These are phyloP conservation scores for Fusarium kyushuense DNA, from an alignment of 2,329 filamentous ascomycete species.

Conservation along the genomic window DNA sequence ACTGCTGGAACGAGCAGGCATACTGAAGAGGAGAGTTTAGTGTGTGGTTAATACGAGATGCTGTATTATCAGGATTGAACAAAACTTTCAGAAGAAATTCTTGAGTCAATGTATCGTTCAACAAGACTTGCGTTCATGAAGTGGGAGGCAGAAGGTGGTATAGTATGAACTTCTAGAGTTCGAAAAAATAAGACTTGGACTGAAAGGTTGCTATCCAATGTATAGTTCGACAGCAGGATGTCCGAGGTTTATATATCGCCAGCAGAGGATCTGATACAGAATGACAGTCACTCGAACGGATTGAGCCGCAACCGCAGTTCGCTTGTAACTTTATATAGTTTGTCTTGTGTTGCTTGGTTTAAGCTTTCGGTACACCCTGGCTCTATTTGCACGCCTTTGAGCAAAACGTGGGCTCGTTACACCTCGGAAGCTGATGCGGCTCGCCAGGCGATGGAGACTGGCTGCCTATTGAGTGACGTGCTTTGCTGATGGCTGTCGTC, in stretches of 20 bases:
- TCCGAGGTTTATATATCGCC: slow-evolving; percentile 1
- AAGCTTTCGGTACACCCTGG: not conserved
- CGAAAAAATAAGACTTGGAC: not conserved
- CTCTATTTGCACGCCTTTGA: not conserved
- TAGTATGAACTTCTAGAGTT: no score
- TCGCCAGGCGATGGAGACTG: not conserved
- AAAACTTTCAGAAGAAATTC: not conserved
- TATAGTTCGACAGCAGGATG: not conserved
- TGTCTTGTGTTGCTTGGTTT: not conserved
- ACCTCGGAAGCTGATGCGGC: not conserved
- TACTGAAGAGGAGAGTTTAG: not conserved
- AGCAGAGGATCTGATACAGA: not conserved
- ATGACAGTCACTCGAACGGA: not conserved
- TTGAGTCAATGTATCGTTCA: not conserved
- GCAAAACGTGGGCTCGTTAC: not conserved
- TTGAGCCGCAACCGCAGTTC: not conserved
- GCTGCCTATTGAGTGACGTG: not conserved
- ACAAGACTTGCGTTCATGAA: not conserved
- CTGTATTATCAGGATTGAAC: not conserved
- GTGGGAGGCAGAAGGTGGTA: no score
- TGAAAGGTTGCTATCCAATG: not conserved
- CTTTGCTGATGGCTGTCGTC: not conserved
- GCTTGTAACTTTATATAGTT: slow-evolving; percentile 1
- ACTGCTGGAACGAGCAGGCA: not conserved
- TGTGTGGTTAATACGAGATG: not conserved